A percentile compares a stretch with the other conserved stretches of the same genome.
Evolutionary conservation across 2,329 filamentous ascomycete species (phyloP).

Genomic region (Trematosphaeria pertusa): DNA sequence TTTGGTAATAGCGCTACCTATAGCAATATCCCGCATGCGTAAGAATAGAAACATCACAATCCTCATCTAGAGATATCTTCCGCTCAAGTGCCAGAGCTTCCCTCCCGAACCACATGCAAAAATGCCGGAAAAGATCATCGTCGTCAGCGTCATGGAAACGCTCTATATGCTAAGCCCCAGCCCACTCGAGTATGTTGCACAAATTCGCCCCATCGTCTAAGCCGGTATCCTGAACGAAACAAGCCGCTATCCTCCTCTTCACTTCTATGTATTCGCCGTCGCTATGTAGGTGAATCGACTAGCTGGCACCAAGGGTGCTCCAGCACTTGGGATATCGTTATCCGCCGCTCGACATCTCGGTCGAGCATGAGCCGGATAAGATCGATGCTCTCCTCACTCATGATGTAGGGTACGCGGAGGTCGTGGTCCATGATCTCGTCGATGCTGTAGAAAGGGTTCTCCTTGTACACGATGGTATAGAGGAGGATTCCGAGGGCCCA

Average conservation of each 20-base stretch:
- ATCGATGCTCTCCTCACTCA: slow-evolving; percentile 92
- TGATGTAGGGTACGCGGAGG: slow-evolving; percentile 83
- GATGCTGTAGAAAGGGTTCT: slow-evolving; percentile 98
- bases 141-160: slow-evolving; percentile 1
- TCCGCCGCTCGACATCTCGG: slow-evolving; percentile 80
- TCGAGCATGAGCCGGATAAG: slow-evolving; percentile 92
- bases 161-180: slow-evolving; percentile 5
- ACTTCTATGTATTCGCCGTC: neutral
- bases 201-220: too few relatives aligned
- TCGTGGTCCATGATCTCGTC: slow-evolving; percentile 99
- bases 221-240: too few relatives aligned
- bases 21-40: neutral
- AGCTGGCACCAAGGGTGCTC: slow-evolving; percentile 80
- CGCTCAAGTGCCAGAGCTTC: neutral
- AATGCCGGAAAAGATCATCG: slow-evolving; percentile 6
- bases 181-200: neutral
- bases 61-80: neutral
- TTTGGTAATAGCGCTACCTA: neutral
- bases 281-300: slow-evolving; percentile 11
- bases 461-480: slow-evolving; percentile 99
- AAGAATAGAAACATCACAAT: neutral
- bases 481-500: slow-evolving; percentile 97
- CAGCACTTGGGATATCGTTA: slow-evolving; percentile 86
- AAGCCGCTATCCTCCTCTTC: too few relatives aligned
- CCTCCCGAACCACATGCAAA: slow-evolving; percentile 7